These are phyloP conservation scores for Litsea cubeba DNA, from an alignment of 164 flowering plant genomes.

Conservation along the genomic window DNA sequence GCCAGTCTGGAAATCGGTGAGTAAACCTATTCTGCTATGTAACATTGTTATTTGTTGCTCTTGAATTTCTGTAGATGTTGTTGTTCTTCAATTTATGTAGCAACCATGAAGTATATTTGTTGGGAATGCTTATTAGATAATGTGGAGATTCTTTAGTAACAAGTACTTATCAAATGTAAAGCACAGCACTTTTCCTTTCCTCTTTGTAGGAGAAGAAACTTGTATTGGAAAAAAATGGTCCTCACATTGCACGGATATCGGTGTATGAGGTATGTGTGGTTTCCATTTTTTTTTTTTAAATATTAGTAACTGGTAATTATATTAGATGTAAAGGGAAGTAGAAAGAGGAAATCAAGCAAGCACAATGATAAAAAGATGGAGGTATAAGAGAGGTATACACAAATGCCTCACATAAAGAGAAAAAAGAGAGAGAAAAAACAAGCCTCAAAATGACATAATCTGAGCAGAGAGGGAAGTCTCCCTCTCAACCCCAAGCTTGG, in stretches of 20 bases:
- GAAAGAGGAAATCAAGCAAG: no score
- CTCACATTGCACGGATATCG: slow-evolving; percentile 76
- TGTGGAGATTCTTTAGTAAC: no score
- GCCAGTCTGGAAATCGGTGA: slow-evolving; percentile 91
- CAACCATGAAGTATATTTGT: background rate
- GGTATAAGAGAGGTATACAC: no score
- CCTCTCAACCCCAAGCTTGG: no score
- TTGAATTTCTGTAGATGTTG: background rate
- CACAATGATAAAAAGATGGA: background rate
- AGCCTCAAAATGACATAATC: no score
- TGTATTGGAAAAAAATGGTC: slow-evolving; percentile 78
- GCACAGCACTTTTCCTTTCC: background rate
- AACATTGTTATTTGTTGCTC: background rate
- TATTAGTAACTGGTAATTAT: background rate
- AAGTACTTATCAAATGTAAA: no score
- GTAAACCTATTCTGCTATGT: slow-evolving; percentile 14
- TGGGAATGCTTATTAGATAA: no score
- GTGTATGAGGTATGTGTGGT: slow-evolving; percentile 67
- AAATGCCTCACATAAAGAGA: no score
- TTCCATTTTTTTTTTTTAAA: background rate
- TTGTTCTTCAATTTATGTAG: background rate
- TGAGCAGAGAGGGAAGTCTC: no score
- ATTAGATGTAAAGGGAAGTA: background rate
- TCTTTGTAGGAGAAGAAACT: slow-evolving; percentile 72
- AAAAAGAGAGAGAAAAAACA: no score